Evolutionary conservation across 1,284 basidiomycete species (phyloP), one percentile per base, ranked within the genome.

Genomic region (Anthracocystis panici-leucophaei): DNA sequence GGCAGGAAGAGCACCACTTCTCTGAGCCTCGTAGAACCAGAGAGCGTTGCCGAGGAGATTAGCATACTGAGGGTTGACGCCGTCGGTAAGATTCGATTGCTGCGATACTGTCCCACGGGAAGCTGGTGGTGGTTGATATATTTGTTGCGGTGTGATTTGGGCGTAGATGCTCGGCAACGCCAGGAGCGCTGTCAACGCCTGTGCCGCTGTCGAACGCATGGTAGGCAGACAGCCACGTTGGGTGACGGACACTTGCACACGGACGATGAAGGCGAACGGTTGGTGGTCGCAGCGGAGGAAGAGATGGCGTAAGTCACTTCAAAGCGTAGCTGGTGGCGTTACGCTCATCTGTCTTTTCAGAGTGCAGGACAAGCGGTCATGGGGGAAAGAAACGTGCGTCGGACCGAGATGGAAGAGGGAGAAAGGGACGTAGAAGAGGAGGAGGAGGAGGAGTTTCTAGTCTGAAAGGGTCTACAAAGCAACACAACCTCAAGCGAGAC

Each of bases 1-100:
- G 12, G 85, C 79, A 0, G 91, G 90, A 6, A 96, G 88, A 50
- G 88, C 88, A 14, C 94, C 94, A 65, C 92, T 92, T 44, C 94
- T 88, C 82, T 97, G 94, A 0, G 91, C 93, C 73, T 97, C 94
- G 83, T 95, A 97, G 85, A 95, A 96, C 83, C 90, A 96, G 21
- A 97, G 85, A 35, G 91, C 85, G 84, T 92, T 90, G 14, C 93
- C 93, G 0, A 96, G 88, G 0, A 95, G 86, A 40, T 88, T 90
- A 1, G 90, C 88, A 92, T 94, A 96, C 82, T 95, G 92, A 3
- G 72, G 60, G 20, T 78, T 77, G 49, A 73, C 55, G 14, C 57
- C 57, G 33, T 74, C 57, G 58, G 72, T 65, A 29, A 65, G 57
- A n/a, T 68, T 69, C 35, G 61, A 61, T 21, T 57, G 50, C 21